Evolutionary conservation across 148 eudicot species (phyloP).

Genomic region (Chenopodium album): DNA sequence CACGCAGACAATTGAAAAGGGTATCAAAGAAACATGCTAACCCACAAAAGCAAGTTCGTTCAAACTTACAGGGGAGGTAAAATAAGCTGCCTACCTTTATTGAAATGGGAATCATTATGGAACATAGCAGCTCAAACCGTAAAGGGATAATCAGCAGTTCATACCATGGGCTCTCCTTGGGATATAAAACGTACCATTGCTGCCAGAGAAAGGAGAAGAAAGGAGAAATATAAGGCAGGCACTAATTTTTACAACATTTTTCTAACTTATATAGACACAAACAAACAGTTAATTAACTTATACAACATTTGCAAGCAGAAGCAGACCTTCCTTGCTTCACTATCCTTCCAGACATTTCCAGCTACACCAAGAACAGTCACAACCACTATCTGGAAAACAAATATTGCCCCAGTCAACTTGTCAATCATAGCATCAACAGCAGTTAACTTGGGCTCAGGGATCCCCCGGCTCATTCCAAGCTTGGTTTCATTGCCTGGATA

Average conservation of each 20-base stretch:
- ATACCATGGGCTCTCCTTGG: slow-evolving; percentile 91
- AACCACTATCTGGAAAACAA: slow-evolving; percentile 90
- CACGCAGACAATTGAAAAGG: neutral
- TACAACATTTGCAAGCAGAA: slow-evolving; percentile 17
- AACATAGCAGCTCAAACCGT: slow-evolving; percentile 96
- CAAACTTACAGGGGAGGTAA: neutral
- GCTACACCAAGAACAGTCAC: slow-evolving; percentile 93
- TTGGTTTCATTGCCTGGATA: slow-evolving; percentile 90
- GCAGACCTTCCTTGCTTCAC: slow-evolving; percentile 93
- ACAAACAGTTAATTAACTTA: neutral
- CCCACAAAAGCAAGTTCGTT: neutral
- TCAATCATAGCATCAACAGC: slow-evolving; percentile 99
- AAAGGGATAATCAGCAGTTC: slow-evolving; percentile 87
- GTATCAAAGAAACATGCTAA: neutral
- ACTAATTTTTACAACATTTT: neutral
- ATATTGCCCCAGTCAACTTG: slow-evolving; percentile 98
- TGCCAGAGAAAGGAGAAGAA: slow-evolving; percentile 37
- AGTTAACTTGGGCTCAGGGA: slow-evolving; percentile 94
- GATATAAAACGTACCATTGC: slow-evolving; percentile 95
- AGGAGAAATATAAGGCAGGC: slow-evolving; percentile 18
- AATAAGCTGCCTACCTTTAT: slow-evolving; percentile 60
- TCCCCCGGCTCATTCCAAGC: slow-evolving; percentile 97
- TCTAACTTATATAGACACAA: neutral
- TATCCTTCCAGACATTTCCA: slow-evolving; percentile 97
- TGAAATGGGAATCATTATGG: slow-evolving; percentile 99